A percentile compares a stretch with the other conserved stretches of the same genome.
Conservation (phyloP, 345 rosid species). For the Salix viminalis region DNA sequence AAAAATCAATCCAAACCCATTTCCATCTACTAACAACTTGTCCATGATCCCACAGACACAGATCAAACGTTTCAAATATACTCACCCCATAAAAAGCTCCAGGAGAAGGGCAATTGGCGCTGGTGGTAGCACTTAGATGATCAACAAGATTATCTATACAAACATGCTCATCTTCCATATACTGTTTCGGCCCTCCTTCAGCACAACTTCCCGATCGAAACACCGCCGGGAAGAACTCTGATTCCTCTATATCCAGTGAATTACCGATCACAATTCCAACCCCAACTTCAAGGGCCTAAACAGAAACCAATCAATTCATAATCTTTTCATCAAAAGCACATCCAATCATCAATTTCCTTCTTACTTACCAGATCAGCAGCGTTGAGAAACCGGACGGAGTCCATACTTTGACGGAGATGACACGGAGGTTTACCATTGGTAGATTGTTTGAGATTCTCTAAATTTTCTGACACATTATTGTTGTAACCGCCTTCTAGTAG, state of each 20-base stretch:
- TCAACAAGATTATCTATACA: conserved; percentile 79
- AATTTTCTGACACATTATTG: conserved; percentile 25
- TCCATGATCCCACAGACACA: neutral
- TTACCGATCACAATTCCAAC: conserved; percentile 42
- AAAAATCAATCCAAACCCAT: conserved; percentile 12
- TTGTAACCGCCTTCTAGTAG: conserved; percentile 47
- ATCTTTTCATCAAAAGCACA: neutral
- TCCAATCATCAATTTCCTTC: neutral
- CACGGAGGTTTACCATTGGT: conserved; percentile 71
- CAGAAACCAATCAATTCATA: conserved; percentile 7
- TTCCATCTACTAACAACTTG: neutral
- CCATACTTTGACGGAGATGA: conserved; percentile 47
- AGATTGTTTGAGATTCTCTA: conserved; percentile 46
- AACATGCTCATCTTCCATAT: conserved; percentile 92
- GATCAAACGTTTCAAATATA: neutral
- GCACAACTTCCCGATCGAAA: conserved; percentile 92
- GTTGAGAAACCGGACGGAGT: conserved; percentile 41
- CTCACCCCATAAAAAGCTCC: conserved; percentile 97
- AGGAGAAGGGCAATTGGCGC: conserved; percentile 47
- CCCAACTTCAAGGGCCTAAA: conserved; percentile 64
- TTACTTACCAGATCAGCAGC: conserved; percentile 52
- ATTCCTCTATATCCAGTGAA: conserved; percentile 48
- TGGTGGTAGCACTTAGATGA: conserved; percentile 41
- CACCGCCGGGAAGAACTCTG: conserved; percentile 54
- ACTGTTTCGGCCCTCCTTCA: conserved; percentile 81